Conservation (phyloP, 208 protist species). For the Acanthamoeba quina region DNA sequence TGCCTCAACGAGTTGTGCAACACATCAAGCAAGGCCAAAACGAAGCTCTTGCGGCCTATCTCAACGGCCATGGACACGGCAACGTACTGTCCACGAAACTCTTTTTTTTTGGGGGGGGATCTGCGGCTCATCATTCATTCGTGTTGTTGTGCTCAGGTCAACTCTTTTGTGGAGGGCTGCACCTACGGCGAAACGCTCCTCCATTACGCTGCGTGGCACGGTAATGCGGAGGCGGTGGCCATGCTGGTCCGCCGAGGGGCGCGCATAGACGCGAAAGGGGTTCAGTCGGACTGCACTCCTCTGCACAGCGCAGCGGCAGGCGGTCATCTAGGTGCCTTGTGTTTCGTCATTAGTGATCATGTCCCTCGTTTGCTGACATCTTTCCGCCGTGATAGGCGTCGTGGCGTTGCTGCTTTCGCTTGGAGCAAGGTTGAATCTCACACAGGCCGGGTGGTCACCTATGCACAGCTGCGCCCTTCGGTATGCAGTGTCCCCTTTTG, state of each 20-base stretch:
- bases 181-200: conserved; percentile 16
- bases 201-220: conserved; percentile 21
- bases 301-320: conserved; percentile 43
- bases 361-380: not conserved
- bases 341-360: not conserved
- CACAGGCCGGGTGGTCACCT: not conserved
- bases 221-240: not conserved
- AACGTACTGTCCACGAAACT: not conserved
- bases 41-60: not conserved
- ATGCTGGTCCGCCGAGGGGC: not conserved
- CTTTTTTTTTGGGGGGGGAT: too few species aligned
- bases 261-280: not conserved
- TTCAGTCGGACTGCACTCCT: conserved; percentile 7
- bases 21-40: not conserved
- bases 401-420: not conserved
- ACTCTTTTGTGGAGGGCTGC: not conserved
- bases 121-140: too few species aligned
- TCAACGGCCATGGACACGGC: not conserved
- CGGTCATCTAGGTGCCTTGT: not conserved
- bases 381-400: not conserved
- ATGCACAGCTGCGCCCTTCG: conserved; percentile 21
- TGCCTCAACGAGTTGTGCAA: not conserved
- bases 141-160: not conserved
- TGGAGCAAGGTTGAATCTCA: not conserved
- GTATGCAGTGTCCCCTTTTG: not conserved